A percentile compares a stretch with the other conserved stretches of the same genome.
Evolutionary conservation across 2,329 filamentous ascomycete species (phyloP).

Genomic region (Ascosphaera pollenicola): DNA sequence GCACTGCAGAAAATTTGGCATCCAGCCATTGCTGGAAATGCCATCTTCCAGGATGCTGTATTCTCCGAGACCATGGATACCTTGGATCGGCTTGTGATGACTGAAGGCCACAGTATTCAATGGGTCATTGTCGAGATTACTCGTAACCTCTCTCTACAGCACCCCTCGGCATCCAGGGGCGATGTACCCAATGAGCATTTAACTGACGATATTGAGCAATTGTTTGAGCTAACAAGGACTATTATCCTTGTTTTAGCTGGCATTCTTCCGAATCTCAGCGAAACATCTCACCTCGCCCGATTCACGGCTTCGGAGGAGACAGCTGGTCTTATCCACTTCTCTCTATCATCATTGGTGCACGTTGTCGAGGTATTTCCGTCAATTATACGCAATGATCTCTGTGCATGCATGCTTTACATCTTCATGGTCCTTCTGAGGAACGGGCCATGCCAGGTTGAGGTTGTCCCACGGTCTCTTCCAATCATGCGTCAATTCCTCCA

Average conservation of each 20-base stretch:
- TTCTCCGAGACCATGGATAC: conserved; percentile 97
- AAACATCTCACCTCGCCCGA: conserved; percentile 36
- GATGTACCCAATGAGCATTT: conserved; percentile 50
- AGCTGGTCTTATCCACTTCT: conserved; percentile 53
- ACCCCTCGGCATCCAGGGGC: conserved; percentile 62
- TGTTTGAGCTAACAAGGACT: conserved; percentile 90
- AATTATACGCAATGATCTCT: conserved; percentile 88
- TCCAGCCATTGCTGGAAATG: conserved; percentile 83
- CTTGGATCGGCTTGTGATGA: conserved; percentile 76
- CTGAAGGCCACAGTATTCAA: conserved; percentile 74
- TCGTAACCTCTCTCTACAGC: conserved; percentile 67
- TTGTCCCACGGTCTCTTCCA: conserved; percentile 74
- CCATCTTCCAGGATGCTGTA: conserved; percentile 86
- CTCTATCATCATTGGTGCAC: conserved; percentile 74
- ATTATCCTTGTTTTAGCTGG: conserved; percentile 85
- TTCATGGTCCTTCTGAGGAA: conserved; percentile 85
- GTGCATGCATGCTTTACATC: conserved; percentile 92
- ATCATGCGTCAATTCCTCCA: conserved; percentile 80
- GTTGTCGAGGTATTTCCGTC: conserved; percentile 88
- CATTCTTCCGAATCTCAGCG: conserved; percentile 49
- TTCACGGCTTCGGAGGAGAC: conserved; percentile 76
- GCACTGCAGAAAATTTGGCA: conserved; percentile 89
- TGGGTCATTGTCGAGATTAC: conserved; percentile 87
- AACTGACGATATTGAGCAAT: conserved; percentile 90
- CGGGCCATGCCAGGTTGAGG: conserved; percentile 62